Base-by-base conservation (phyloP, 1,139 yeast species). In the Ogataea hybrid region DNA sequence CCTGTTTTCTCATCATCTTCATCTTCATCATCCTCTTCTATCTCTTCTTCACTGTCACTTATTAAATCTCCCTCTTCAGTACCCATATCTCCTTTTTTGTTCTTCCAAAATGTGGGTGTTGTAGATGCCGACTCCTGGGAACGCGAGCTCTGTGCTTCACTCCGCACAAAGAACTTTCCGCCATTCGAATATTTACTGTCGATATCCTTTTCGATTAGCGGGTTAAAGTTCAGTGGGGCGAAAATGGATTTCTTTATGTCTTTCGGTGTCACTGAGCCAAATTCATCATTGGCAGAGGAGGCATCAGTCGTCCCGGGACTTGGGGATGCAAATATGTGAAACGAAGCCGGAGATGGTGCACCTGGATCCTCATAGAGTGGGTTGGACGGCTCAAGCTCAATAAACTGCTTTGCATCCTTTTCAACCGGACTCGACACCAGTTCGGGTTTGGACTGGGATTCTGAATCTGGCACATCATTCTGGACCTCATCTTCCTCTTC, bases 181-280 rank as follows among this genome's bases (percentile, higher is more conserved):
- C 96, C 96, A 53, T 77, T 76, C 6, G 86, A 84, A 54, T 88
- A 88, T 56, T 88, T 88, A 43, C 85, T 80, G 59, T 88, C 96
- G 21, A 88, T 81, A 47, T 78, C 80, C 39, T 79, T 77, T 48
- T 80, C 80, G 39, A 87, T 86, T 27, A 81, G 75, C 0, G 95
- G 94, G 53, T 86, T 85, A 63, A 88, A 88, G 32, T 75, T 72
- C 27, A 88, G 69, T 0, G 96, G 95, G 0, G 95, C 86, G 60
- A 86, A 88, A 1, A 81, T 77, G 30, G 92, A 84, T 47, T 64
- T 70, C 44, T 65, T 68, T 29, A 63, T 56, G 16, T 63, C 69
- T 35, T 59, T 67, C 6, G 52, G 48, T 1, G 55, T 48, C 10
- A 28, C n/a, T 5, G 23, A 10, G 9, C 37, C 37, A 3, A 11